These are phyloP conservation scores for Penicillium crystallinum DNA, from an alignment of 495 filamentous ascomycete genomes.

Conservation along the genomic window DNA sequence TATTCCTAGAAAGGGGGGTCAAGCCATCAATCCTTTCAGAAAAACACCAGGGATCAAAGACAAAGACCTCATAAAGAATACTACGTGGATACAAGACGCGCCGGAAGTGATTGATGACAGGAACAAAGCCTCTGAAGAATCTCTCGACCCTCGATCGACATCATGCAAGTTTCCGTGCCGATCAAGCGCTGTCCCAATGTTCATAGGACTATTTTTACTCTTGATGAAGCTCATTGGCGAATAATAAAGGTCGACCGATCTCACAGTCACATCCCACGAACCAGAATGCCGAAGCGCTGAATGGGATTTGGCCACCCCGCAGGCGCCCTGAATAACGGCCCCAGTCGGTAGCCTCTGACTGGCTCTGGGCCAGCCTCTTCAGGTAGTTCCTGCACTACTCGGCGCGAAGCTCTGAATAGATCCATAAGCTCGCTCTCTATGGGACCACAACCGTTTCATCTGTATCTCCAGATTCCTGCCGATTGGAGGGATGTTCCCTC, in stretches of 20 bases:
- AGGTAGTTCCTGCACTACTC: constrained; percentile 1
- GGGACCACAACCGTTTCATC: constrained; percentile 3
- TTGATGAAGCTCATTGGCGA: not conserved
- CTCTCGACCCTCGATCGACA: not conserved
- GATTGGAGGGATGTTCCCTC: not conserved
- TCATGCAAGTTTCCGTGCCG: not conserved
- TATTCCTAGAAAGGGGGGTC: not conserved
- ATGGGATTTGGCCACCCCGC: not conserved
- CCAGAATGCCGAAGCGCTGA: not conserved
- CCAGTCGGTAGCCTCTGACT: not conserved
- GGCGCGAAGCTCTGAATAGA: not conserved
- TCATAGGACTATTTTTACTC: not conserved
- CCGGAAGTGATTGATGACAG: not conserved
- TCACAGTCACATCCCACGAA: not conserved
- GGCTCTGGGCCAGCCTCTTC: not conserved
- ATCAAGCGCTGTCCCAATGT: not conserved
- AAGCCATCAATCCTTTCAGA: not conserved
- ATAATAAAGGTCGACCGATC: not conserved
- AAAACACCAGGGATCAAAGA: too few species aligned
- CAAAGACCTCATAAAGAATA: not conserved
- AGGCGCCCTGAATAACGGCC: constrained; percentile 1
- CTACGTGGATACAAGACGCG: not conserved
- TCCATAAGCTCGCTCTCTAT: not conserved
- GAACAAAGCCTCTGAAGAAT: not conserved
- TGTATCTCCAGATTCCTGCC: not conserved